phyloP scores from a whole-genome alignment of 2,329 filamentous ascomycete genomes.

The Cadophora sp. region DNA sequence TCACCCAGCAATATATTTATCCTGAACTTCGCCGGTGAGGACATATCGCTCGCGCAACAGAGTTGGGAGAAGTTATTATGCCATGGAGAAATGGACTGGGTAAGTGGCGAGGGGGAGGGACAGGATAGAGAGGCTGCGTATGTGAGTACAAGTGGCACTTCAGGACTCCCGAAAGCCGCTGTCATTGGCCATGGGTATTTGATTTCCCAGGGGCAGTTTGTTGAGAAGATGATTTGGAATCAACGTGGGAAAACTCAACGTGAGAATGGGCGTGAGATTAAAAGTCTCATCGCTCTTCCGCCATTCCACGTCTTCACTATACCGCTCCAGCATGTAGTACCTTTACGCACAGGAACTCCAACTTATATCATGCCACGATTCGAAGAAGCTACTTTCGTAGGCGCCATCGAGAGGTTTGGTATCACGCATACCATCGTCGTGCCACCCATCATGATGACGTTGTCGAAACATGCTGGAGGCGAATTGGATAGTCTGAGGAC shows the following conservation, averaged over 20 bases:
- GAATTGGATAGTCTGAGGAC: slow-evolving; percentile 51
- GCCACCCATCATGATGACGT: slow-evolving; percentile 74
- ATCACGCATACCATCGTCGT: slow-evolving; percentile 73
- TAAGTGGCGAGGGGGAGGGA: neutral
- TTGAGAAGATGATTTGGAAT: slow-evolving; percentile 13
- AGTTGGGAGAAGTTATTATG: slow-evolving; percentile 34
- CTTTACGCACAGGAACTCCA: slow-evolving; percentile 67
- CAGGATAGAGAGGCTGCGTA: slow-evolving; percentile 46
- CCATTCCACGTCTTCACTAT: slow-evolving; percentile 72
- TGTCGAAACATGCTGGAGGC: slow-evolving; percentile 66
- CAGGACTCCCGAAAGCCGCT: slow-evolving; percentile 61
- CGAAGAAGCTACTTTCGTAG: slow-evolving; percentile 74
- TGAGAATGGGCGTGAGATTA: slow-evolving; percentile 39
- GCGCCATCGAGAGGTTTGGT: slow-evolving; percentile 62
- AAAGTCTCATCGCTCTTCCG: slow-evolving; percentile 59
- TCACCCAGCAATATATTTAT: slow-evolving; percentile 38
- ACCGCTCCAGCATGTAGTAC: slow-evolving; percentile 76
- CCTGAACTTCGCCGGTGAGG: slow-evolving; percentile 36
- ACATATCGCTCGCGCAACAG: slow-evolving; percentile 28
- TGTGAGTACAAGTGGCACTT: slow-evolving; percentile 56
- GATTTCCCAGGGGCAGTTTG: slow-evolving; percentile 24
- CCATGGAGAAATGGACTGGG: slow-evolving; percentile 39
- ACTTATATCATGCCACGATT: slow-evolving; percentile 82
- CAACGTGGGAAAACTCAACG: neutral
- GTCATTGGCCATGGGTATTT: slow-evolving; percentile 40